Base-by-base conservation (phyloP, 1,284 basidiomycete genomes). In the Ganoderma lucidum region DNA sequence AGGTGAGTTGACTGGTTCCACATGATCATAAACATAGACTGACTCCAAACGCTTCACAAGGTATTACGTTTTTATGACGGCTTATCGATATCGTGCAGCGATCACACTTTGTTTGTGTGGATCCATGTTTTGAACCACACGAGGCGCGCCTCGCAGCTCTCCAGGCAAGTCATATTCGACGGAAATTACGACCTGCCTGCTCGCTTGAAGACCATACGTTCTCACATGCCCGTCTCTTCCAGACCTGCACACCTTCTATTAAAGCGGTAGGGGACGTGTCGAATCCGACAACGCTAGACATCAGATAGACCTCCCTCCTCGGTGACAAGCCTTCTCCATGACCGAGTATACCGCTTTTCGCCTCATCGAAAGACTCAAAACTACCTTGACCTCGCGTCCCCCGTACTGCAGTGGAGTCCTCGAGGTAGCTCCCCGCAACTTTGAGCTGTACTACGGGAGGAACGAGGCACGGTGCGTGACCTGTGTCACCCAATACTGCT, bases 361-460 rank as follows among this genome's bases (percentile, higher is more conserved):
- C 8, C 32, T 56, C 9, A 6, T 56, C 14, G 5, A 32, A 10
- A 0, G 15, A 19, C 71, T 72, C 39, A 64, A 64, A 48, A 1
- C 51, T 8, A 68, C 64, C 1, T 63, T 70, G 2, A n/a, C 58
- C 0, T 64, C 64, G 17, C 28, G 60, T 2, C 68, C 62, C 1
- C 66, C 67, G 1, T 67, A 71, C 64, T 73, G 72, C 39, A 68
- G 59, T 45, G 70, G 72, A 0, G 62, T 60, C 1, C 58, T 73
- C 4, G 23, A 42, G 6, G 51, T 68, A 0, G 8, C 60, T 1
- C 55, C 39, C 0, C 28, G 39, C 6, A 28, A 53, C 35, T 58
- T 73, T 28, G 41, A 53, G 9, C 60, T 75, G 9, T 75, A 67
- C 62, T 75, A 71, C 59, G 73, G 71, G 14, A 71, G 68, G 44